phyloP scores from a whole-genome alignment of 2,329 filamentous ascomycete genomes.

The Fusarium subglutinans region DNA sequence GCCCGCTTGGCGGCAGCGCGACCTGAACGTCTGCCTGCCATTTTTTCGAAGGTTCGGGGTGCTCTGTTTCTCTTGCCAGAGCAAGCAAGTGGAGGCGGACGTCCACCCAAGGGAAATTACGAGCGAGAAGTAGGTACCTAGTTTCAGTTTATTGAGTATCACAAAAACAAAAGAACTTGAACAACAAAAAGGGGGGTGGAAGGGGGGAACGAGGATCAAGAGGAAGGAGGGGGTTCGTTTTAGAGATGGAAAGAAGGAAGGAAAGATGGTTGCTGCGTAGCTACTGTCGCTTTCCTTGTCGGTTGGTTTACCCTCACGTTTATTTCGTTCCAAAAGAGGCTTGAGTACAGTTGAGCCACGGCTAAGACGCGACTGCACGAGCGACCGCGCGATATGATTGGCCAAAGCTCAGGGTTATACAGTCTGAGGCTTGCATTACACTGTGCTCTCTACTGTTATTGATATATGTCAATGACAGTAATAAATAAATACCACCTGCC shows the following conservation, averaged over 20 bases:
- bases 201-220: background rate
- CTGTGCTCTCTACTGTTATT: slow-evolving; percentile 5
- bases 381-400: slow-evolving; percentile 40
- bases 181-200: slow-evolving; percentile 6
- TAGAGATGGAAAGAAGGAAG: slow-evolving; percentile 6
- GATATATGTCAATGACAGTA: background rate
- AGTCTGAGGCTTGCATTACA: background rate
- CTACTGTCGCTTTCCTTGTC: slow-evolving; percentile 22
- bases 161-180: slow-evolving; percentile 15
- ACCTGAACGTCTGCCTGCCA: slow-evolving; percentile 59
- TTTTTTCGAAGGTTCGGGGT: slow-evolving; percentile 30
- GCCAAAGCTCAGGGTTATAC: slow-evolving; percentile 8
- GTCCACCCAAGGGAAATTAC: slow-evolving; percentile 27
- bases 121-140: slow-evolving; percentile 8
- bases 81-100: slow-evolving; percentile 26
- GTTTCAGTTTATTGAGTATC: slow-evolving; percentile 26
- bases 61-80: slow-evolving; percentile 8
- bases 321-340: slow-evolving; percentile 29
- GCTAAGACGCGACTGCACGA: slow-evolving; percentile 40
- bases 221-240: slow-evolving; percentile 19
- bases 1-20: slow-evolving; percentile 64
- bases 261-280: slow-evolving; percentile 6
- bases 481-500: background rate
- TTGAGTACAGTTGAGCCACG: slow-evolving; percentile 38
- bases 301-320: slow-evolving; percentile 16